A percentile compares a stretch with the other conserved stretches of the same genome.
Conservation (phyloP, 805 yeast species). For the Phaffomyces thermotolerans region DNA sequence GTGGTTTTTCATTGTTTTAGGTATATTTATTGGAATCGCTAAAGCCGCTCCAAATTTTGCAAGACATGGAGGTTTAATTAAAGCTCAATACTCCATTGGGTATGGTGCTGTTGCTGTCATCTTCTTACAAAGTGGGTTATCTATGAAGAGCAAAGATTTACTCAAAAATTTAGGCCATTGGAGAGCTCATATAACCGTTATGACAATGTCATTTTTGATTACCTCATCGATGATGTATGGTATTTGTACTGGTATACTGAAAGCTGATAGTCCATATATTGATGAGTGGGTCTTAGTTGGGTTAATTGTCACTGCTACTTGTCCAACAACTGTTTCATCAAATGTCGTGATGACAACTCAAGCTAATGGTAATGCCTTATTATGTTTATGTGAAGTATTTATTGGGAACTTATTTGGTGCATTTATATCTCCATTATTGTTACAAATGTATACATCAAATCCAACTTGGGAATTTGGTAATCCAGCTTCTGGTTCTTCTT, state of each 20-base stretch:
- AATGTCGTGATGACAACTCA: conserved; percentile 87
- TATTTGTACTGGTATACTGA: conserved; percentile 56
- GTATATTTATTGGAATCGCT: conserved; percentile 68
- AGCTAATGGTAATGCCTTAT: conserved; percentile 76
- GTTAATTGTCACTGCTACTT: conserved; percentile 71
- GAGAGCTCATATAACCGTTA: conserved; percentile 75
- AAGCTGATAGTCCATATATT: conserved; percentile 50
- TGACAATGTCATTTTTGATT: conserved; percentile 60
- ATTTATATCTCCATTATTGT: conserved; percentile 77
- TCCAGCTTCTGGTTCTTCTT: conserved; percentile 54
- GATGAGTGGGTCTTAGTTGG: conserved; percentile 78
- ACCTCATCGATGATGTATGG: conserved; percentile 71
- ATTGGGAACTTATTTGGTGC: conserved; percentile 83
- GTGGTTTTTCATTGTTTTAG: conserved; percentile 75
- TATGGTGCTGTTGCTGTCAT: conserved; percentile 86
- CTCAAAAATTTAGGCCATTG: conserved; percentile 61
- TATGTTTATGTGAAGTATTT: conserved; percentile 78
- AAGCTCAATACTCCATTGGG: conserved; percentile 68
- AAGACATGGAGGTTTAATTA: conserved; percentile 68
- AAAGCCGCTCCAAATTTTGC: conserved; percentile 78
- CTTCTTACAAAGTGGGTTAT: conserved; percentile 72
- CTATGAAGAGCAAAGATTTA: conserved; percentile 61
- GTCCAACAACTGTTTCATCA: conserved; percentile 89
- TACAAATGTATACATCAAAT: conserved; percentile 55
- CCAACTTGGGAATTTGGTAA: conserved; percentile 71